Percentiles rank a stretch among this genome's conserved stretches.
Conservation (phyloP, 2,329 filamentous ascomycete species). For the Cryphonectria radicalis region DNA sequence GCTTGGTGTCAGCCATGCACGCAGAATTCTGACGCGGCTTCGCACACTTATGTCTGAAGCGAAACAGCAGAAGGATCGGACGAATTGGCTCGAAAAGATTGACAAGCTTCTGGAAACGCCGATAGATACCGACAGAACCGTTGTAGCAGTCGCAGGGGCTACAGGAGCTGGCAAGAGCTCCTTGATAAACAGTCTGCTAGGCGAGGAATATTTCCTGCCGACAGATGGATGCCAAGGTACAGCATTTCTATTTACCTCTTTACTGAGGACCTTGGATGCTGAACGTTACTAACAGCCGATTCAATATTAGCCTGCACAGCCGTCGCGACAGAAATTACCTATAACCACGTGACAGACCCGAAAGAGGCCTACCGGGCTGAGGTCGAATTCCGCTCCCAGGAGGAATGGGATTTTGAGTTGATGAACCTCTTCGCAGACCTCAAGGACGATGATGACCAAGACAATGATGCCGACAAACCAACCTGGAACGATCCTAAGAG, state of each 20-base stretch:
- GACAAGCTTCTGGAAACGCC: conserved; percentile 45
- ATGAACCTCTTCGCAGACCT: conserved; percentile 53
- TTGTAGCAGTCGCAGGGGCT: conserved; percentile 64
- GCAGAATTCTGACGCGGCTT: conserved; percentile 5
- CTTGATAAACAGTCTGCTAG: conserved; percentile 65
- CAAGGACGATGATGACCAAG: conserved; percentile 33
- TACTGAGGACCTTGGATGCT: neutral
- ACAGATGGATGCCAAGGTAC: conserved; percentile 52
- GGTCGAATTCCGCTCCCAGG: conserved; percentile 58
- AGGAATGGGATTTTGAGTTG: conserved; percentile 60
- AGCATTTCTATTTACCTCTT: too few relatives aligned
- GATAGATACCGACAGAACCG: conserved; percentile 40
- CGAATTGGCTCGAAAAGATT: conserved; percentile 38
- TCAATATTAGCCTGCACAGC: conserved; percentile 67
- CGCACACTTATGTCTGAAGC: conserved; percentile 23
- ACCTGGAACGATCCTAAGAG: conserved; percentile 29
- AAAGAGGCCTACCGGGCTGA: conserved; percentile 52
- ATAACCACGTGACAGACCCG: conserved; percentile 50
- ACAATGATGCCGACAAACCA: neutral
- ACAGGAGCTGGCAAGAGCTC: conserved; percentile 67
- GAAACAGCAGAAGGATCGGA: conserved; percentile 27
- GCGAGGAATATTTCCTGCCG: conserved; percentile 56
- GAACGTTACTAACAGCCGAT: conserved; percentile 39
- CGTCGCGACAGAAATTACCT: conserved; percentile 62
- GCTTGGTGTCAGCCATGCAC: neutral